Percentiles rank a stretch among this genome's conserved stretches.
phyloP scores from a whole-genome alignment of 2,329 filamentous ascomycete species.

The Aureobasidium namibiae region DNA sequence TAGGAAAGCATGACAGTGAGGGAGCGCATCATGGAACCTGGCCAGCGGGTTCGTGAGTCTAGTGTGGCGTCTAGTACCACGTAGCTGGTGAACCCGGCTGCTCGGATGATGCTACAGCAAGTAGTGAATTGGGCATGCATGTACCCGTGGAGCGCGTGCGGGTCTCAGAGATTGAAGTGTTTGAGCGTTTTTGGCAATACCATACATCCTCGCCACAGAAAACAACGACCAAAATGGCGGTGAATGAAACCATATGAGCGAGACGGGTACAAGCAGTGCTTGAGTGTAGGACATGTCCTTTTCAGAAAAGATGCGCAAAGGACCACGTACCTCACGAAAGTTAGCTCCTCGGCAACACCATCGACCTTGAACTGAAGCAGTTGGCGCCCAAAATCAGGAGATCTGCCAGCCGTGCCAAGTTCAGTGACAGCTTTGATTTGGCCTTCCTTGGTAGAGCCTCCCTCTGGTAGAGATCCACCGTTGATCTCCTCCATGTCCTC shows the following conservation, averaged over 20 bases:
- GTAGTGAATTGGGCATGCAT: not conserved
- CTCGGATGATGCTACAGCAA: not conserved
- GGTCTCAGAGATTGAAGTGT: not conserved
- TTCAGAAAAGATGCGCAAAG: not conserved
- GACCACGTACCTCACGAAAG: conserved; percentile 39
- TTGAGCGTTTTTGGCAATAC: not conserved
- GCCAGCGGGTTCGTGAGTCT: not conserved
- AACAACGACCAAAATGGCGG: not conserved
- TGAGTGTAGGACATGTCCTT: not conserved
- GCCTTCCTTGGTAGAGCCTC: conserved; percentile 45
- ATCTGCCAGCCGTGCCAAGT: conserved; percentile 33
- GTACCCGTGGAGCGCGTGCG: not conserved
- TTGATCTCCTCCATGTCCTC: conserved; percentile 52
- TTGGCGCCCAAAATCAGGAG: conserved; percentile 39
- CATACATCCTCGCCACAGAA: not conserved
- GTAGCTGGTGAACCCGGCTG: not conserved
- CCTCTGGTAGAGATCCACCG: conserved; percentile 35
- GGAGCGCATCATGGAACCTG: not conserved
- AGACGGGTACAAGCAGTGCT: conserved; percentile 3
- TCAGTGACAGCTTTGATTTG: conserved; percentile 40
- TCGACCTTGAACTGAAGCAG: conserved; percentile 37
- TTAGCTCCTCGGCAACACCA: conserved; percentile 38
- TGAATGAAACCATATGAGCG: not conserved
- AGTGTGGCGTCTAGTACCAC: conserved; percentile 7
- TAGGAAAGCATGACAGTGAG: not conserved